phyloP scores from a whole-genome alignment of 805 yeast genomes.

The Henningerozyma blattae region DNA sequence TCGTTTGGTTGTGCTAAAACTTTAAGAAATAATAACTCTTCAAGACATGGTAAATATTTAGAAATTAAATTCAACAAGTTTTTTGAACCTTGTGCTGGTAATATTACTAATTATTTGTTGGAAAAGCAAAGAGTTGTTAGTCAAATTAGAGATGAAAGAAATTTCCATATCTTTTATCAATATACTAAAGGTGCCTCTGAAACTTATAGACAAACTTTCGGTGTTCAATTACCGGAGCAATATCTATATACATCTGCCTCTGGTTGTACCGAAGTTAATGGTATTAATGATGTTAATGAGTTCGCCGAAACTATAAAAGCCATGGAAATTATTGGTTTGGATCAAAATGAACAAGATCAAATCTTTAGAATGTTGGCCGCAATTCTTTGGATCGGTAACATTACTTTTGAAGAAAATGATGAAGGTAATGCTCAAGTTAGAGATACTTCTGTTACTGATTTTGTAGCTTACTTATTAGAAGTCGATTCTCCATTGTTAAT shows the following conservation, averaged over 20 bases:
- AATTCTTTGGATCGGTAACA: constrained; percentile 87
- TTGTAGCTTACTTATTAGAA: constrained; percentile 81
- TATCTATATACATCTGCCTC: constrained; percentile 81
- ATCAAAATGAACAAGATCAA: constrained; percentile 75
- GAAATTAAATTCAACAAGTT: constrained; percentile 76
- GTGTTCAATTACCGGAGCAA: constrained; percentile 88
- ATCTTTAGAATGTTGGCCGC: constrained; percentile 78
- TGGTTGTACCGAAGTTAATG: constrained; percentile 73
- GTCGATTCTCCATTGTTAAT: constrained; percentile 57
- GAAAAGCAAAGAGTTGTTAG: constrained; percentile 96
- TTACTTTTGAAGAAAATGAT: constrained; percentile 73
- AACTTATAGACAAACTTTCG: constrained; percentile 66
- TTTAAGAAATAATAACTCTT: constrained; percentile 91
- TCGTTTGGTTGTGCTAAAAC: constrained; percentile 98
- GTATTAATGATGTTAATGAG: constrained; percentile 73
- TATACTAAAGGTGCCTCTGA: constrained; percentile 85
- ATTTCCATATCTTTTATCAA: constrained; percentile 94
- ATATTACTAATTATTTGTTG: constrained; percentile 84
- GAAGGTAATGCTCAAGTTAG: constrained; percentile 74
- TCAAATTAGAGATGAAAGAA: constrained; percentile 83
- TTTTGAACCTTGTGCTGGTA: constrained; percentile 88
- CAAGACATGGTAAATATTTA: constrained; percentile 92
- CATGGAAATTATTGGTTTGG: constrained; percentile 76
- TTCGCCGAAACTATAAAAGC: constrained; percentile 72
- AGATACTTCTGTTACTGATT: constrained; percentile 84